Evolutionary conservation across 1,284 basidiomycete genomes (phyloP).

Genomic region (Psilocybe mexicana): DNA sequence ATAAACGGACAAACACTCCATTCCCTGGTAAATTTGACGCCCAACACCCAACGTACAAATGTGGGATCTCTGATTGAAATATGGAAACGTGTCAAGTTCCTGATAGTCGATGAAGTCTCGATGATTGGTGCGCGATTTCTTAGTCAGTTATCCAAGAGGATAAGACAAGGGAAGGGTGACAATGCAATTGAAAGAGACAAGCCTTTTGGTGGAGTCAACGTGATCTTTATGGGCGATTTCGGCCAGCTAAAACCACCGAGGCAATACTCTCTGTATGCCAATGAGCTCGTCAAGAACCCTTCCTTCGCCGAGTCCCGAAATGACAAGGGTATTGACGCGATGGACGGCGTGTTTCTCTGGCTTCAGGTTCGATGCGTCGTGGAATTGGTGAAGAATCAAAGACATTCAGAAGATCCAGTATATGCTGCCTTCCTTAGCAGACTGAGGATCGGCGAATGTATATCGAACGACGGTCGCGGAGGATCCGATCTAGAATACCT

Average conservation of each 20-base stretch:
- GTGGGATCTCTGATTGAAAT: not conserved
- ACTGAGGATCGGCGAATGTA: conserved; percentile 3
- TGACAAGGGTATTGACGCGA: not conserved
- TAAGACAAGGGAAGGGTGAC: conserved; percentile 13
- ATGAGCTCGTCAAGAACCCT: conserved; percentile 5
- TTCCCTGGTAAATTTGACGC: not conserved
- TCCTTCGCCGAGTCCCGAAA: conserved; percentile 2
- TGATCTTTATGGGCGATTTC: conserved; percentile 19
- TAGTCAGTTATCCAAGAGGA: conserved; percentile 3
- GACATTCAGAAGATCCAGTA: conserved; percentile 7
- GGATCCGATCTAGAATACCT: conserved; percentile 2
- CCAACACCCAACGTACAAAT: not conserved
- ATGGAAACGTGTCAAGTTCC: conserved; percentile 9
- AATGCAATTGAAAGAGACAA: not conserved
- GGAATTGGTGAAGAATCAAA: conserved; percentile 8
- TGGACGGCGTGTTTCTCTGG: conserved; percentile 14
- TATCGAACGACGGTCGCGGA: not conserved
- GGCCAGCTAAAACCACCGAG: conserved; percentile 13
- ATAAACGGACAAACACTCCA: conserved; percentile 14
- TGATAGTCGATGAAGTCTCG: conserved; percentile 18
- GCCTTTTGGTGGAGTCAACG: conserved; percentile 15
- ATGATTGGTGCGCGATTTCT: conserved; percentile 15
- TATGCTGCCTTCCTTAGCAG: conserved; percentile 8
- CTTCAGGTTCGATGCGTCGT: conserved; percentile 10
- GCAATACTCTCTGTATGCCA: conserved; percentile 6